phyloP scores from a whole-genome alignment of 1,284 basidiomycete species.

The Cryptococcus sp. region DNA sequence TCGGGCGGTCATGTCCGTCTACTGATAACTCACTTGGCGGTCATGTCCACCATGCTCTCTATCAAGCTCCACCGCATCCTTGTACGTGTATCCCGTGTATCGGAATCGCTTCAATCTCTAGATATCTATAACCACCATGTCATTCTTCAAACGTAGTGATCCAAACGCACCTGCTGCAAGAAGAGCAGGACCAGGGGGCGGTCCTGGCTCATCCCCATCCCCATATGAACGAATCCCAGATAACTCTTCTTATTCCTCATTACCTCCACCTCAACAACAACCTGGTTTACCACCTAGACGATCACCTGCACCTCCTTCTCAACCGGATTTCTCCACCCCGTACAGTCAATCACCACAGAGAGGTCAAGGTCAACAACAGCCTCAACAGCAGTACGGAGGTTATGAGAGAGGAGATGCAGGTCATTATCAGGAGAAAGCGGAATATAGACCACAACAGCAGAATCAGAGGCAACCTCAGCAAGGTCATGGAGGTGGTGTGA shows the following conservation, averaged over 20 bases:
- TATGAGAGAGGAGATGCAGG: conserved; percentile 3
- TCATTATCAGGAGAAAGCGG: conserved; percentile 24
- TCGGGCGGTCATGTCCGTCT: no score
- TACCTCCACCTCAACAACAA: conserved; percentile 10
- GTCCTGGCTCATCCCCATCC: conserved; percentile 7
- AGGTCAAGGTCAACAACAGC: background rate
- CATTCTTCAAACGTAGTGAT: conserved; percentile 46
- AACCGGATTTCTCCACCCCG: conserved; percentile 11
- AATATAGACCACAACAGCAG: conserved; percentile 9
- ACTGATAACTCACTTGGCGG: no score
- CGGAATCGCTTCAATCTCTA: no score
- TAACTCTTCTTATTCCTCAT: conserved; percentile 25
- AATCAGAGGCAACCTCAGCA: background rate
- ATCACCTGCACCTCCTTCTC: conserved; percentile 22
- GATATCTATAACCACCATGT: conserved; percentile 21
- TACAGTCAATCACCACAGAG: conserved; percentile 3
- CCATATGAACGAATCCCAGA: conserved; percentile 40
- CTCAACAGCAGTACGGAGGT: background rate
- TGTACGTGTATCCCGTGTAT: no score
- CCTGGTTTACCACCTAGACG: conserved; percentile 12
- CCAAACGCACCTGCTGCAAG: conserved; percentile 35
- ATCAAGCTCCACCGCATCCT: no score
- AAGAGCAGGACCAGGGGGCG: conserved; percentile 13
- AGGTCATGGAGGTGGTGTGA: conserved; percentile 7
- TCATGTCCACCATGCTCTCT: no score